These are phyloP conservation scores for Fusarium ambrosium DNA, from an alignment of 2,329 filamentous ascomycete species.

Conservation along the genomic window DNA sequence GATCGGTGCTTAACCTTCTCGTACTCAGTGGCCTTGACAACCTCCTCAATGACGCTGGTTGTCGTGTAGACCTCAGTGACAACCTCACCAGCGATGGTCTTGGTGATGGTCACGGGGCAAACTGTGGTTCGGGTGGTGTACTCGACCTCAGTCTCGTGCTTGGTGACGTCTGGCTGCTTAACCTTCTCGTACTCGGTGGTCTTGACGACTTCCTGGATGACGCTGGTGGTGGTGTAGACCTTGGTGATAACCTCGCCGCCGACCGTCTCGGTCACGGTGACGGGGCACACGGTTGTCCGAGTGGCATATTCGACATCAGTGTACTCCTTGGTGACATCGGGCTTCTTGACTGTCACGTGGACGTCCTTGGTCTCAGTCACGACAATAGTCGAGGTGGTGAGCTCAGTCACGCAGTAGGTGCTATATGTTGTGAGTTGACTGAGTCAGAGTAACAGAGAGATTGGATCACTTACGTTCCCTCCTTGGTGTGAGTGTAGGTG, in stretches of 20 bases:
- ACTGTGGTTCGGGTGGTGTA: constrained; percentile 60
- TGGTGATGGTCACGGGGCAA: constrained; percentile 58
- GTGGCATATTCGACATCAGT: constrained; percentile 55
- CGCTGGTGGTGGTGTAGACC: constrained; percentile 49
- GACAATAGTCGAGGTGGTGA: constrained; percentile 59
- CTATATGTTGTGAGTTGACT: constrained; percentile 43
- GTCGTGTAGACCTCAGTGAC: constrained; percentile 54
- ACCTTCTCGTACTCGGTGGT: constrained; percentile 53
- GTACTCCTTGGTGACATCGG: constrained; percentile 52
- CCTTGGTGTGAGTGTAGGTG: constrained; percentile 57
- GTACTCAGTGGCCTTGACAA: constrained; percentile 48
- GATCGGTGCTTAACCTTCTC: constrained; percentile 54
- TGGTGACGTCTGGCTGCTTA: constrained; percentile 55
- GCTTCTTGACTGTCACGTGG: constrained; percentile 52
- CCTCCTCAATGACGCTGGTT: constrained; percentile 46
- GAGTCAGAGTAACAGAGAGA: background rate
- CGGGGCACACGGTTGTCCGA: constrained; percentile 60
- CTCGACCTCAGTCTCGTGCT: constrained; percentile 51
- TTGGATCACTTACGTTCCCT: constrained; percentile 55
- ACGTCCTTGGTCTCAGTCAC: constrained; percentile 58
- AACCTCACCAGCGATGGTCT: constrained; percentile 52
- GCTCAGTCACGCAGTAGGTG: constrained; percentile 58
- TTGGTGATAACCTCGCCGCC: constrained; percentile 43
- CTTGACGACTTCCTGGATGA: constrained; percentile 47
- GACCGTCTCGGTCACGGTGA: constrained; percentile 55